A percentile compares a stretch with the other conserved stretches of the same genome.
Conservation (phyloP, 306 rosid species). For the Astragalus membranaceus region DNA sequence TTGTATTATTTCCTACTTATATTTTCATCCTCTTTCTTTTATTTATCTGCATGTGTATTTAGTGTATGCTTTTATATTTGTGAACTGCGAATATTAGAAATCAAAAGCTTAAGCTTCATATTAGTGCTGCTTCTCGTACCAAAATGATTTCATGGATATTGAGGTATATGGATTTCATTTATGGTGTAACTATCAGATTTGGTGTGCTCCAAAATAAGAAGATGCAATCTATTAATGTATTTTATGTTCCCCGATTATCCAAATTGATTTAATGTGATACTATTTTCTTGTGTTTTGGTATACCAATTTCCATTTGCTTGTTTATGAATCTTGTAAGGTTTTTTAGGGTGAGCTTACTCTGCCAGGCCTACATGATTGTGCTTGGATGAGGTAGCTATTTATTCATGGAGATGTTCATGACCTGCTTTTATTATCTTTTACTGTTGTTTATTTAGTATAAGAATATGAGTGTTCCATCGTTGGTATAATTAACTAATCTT, state of each 20-base stretch:
- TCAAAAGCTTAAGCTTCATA: not conserved
- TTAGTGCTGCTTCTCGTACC: not conserved
- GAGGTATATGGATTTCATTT: not conserved
- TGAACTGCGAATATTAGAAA: not conserved
- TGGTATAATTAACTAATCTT: too few relatives aligned
- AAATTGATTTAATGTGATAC: not conserved
- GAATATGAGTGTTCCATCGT: too few relatives aligned
- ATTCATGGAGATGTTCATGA: not conserved
- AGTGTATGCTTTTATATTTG: not conserved
- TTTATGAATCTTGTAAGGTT: not conserved
- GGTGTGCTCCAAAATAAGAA: not conserved
- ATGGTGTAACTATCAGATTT: not conserved
- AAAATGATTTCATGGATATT: conserved; percentile 12
- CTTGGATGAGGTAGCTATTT: conserved; percentile 5
- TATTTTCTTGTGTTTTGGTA: not conserved
- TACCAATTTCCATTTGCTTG: not conserved
- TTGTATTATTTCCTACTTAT: not conserved
- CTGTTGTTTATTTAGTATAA: too few relatives aligned
- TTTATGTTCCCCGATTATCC: not conserved
- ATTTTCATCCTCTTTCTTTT: not conserved
- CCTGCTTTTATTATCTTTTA: not conserved
- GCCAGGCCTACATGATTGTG: not conserved
- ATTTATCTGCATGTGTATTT: not conserved
- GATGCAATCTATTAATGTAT: not conserved
- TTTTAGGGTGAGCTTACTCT: not conserved